These are phyloP conservation scores for Pyronema omphalodes DNA, from an alignment of 495 filamentous ascomycete species.

Conservation along the genomic window DNA sequence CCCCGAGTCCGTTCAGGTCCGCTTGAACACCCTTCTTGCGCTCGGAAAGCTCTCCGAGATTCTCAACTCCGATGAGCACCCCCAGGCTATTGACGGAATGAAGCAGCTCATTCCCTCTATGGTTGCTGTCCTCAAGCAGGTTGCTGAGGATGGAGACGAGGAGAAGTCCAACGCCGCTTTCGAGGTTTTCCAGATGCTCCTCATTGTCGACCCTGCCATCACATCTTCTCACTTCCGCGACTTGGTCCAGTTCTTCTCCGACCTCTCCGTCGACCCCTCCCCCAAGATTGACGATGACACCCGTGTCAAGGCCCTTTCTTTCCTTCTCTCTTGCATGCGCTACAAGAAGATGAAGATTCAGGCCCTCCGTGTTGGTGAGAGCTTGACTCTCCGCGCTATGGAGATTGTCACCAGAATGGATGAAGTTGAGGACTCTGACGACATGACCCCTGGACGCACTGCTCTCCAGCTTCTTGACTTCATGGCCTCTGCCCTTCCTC, in stretches of 20 bases:
- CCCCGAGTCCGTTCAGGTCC: slow-evolving; percentile 74
- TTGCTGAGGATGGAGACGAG: slow-evolving; percentile 60
- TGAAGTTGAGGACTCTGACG: slow-evolving; percentile 45
- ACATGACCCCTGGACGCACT: slow-evolving; percentile 73
- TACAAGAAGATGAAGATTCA: slow-evolving; percentile 94
- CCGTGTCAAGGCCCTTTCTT: slow-evolving; percentile 74
- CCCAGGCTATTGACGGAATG: slow-evolving; percentile 48
- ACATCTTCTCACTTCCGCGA: slow-evolving; percentile 74
- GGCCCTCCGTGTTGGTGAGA: slow-evolving; percentile 66
- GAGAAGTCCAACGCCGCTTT: slow-evolving; percentile 76
- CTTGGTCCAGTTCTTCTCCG: slow-evolving; percentile 83
- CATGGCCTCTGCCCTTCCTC: slow-evolving; percentile 69
- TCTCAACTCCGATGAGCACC: slow-evolving; percentile 69
- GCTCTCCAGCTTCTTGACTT: slow-evolving; percentile 77
- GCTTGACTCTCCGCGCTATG: slow-evolving; percentile 68
- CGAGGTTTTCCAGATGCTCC: slow-evolving; percentile 90
- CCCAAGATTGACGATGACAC: slow-evolving; percentile 62
- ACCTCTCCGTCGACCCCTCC: slow-evolving; percentile 44
- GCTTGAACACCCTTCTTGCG: slow-evolving; percentile 88
- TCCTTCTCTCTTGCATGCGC: slow-evolving; percentile 77
- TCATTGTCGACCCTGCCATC: slow-evolving; percentile 74
- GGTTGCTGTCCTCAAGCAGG: slow-evolving; percentile 73
- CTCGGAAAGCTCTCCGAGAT: slow-evolving; percentile 75
- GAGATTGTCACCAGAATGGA: slow-evolving; percentile 65
- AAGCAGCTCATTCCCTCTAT: slow-evolving; percentile 66